phyloP scores from a whole-genome alignment of 2,329 filamentous ascomycete genomes.

The Cladosporium oxysporum region DNA sequence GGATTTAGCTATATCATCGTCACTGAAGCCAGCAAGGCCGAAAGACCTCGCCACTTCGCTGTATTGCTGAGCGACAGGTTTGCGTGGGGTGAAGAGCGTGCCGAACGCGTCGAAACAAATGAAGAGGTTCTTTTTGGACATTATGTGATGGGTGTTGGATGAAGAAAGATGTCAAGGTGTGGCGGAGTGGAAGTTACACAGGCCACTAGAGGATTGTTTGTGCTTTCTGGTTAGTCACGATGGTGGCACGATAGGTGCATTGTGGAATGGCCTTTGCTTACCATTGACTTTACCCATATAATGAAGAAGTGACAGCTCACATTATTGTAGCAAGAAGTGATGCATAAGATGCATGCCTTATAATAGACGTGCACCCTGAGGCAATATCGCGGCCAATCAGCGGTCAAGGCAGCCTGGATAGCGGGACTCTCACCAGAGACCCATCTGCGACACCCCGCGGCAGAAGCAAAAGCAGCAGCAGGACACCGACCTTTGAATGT shows the following conservation, averaged over 20 bases:
- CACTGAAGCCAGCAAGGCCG: constrained; percentile 49
- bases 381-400: not conserved
- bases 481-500: constrained; percentile 7
- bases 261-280: not conserved
- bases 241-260: not conserved
- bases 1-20: constrained; percentile 43
- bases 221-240: not conserved
- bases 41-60: constrained; percentile 52
- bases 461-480: not conserved
- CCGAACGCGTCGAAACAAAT: constrained; percentile 66
- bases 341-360: not conserved
- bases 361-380: not conserved
- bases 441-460: not conserved
- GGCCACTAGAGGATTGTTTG: not conserved
- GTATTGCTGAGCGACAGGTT: constrained; percentile 57
- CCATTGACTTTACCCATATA: not conserved
- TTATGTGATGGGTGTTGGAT: constrained; percentile 4
- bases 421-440: not conserved
- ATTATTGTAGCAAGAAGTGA: not conserved
- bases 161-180: not conserved
- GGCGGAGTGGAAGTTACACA: not conserved
- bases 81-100: constrained; percentile 60
- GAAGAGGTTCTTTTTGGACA: constrained; percentile 50
- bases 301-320: not conserved
- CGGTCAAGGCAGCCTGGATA: not conserved